Conservation (phyloP, 257 asterid genomes). For the Primulina huaijiensis region DNA sequence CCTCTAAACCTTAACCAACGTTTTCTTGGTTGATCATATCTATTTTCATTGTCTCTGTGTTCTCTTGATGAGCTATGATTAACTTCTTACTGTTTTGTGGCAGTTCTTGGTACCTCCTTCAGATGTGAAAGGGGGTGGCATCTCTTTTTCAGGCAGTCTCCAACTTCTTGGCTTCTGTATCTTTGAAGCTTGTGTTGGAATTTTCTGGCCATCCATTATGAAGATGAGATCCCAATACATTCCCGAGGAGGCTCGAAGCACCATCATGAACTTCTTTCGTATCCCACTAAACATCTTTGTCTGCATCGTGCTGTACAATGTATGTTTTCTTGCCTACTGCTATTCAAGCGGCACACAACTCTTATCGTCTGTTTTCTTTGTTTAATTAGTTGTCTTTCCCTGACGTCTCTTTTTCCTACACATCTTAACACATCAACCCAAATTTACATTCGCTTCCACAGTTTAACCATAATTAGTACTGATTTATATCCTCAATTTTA, state of each 20-base stretch:
- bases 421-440: background rate
- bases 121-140: constrained; percentile 58
- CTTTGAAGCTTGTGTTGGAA: constrained; percentile 87
- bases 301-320: constrained; percentile 86
- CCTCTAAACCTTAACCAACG: background rate
- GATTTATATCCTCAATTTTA: background rate
- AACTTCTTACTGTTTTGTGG: constrained; percentile 24
- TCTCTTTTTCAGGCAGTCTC: constrained; percentile 63
- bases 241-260: constrained; percentile 96
- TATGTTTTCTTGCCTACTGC: constrained; percentile 32
- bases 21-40: background rate
- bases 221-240: constrained; percentile 97
- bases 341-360: background rate
- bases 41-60: background rate
- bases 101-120: constrained; percentile 77
- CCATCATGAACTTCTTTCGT: constrained; percentile 95
- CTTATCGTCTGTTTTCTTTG: background rate
- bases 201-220: constrained; percentile 98
- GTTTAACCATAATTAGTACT: background rate
- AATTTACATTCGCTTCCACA: background rate
- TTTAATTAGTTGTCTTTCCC: background rate
- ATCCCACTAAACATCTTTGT: constrained; percentile 90
- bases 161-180: constrained; percentile 85
- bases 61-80: constrained; percentile 23
- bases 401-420: background rate